Percentiles rank a stretch among this genome's conserved stretches.
Conservation (phyloP, 2,329 filamentous ascomycete genomes). For the Tolypocladium capitatum region DNA sequence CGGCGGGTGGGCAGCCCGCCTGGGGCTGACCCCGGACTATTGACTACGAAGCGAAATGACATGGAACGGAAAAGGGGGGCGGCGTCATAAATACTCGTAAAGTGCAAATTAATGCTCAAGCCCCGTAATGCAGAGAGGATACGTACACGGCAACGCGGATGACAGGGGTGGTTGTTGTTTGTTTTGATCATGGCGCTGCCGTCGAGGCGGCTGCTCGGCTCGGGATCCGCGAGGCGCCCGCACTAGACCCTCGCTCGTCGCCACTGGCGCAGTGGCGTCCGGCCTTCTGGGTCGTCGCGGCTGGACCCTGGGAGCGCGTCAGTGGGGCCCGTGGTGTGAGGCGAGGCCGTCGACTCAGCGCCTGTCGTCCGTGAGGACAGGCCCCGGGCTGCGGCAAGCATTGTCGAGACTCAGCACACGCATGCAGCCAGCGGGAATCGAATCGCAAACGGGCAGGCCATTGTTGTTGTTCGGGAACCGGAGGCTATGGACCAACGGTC, state of each 20-base stretch:
- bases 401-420: not conserved
- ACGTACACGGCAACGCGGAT: conserved; percentile 2
- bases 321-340: conserved; percentile 1
- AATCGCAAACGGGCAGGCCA: not conserved
- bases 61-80: conserved; percentile 4
- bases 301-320: conserved; percentile 3
- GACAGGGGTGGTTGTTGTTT: conserved; percentile 11
- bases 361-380: too few relatives aligned
- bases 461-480: conserved; percentile 1
- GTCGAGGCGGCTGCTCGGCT: not conserved
- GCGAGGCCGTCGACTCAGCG: not conserved
- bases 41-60: conserved; percentile 18
- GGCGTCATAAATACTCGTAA: not conserved
- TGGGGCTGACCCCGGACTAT: conserved; percentile 1
- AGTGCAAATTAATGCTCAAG: conserved; percentile 1
- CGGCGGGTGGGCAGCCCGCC: not conserved
- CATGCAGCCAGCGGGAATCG: not conserved
- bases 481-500: not conserved
- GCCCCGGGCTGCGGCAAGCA: too few relatives aligned
- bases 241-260: not conserved
- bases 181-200: too few relatives aligned
- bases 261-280: not conserved
- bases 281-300: not conserved
- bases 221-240: not conserved
- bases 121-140: conserved; percentile 4